Evolutionary conservation across 2,329 filamentous ascomycete species (phyloP), one percentile per base, ranked within the genome.

Genomic region (Arachnopeziza araneosa): DNA sequence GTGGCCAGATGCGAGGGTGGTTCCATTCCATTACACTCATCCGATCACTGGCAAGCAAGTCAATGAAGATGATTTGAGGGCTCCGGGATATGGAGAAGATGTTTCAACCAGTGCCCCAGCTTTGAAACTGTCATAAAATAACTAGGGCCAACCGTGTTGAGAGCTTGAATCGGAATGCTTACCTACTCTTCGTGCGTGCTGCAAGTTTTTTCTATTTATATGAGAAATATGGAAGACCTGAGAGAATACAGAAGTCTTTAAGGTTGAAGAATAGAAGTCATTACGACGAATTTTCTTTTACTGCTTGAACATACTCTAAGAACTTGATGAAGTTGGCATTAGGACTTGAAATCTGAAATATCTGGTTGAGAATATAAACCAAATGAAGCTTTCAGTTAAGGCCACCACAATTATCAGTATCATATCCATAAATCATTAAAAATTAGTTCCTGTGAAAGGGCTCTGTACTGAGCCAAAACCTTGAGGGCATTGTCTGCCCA

Each of bases 1-100:
- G 62, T 83, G 81, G 81, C 81, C 81, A 0, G 80, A 83, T 65
- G 81, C 79, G 5, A 75, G 80, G 49, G 80, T 82, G 2, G 75
- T 82, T 36, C 79, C 80, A 0, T 82, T 82, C 70, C 80, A 82
- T 64, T 82, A 82, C 63, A 73, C 72, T 9, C 79, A 82, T 66
- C 79, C 80, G 0, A 73, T 81, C 17, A 82, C 80, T 10, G 79
- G 79, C 6, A 71, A 76, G 66, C 70, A 67, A 62, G 74, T 78
- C 3, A 69, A 68, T 7, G 74, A 75, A n/a, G 78, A 80, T 54
- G 79, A 81, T 64, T 68, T 81, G 67, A 75, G 77, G 60, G 79
- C 80, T 24, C 80, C 79, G 4, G 67, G 70, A 55, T 81, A 69
- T 64, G 79, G 79, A 1, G 65, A 75, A 52, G 75, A 76, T 56